Conservation (phyloP, 2,329 filamentous ascomycete species). For the Fusarium buxicola region DNA sequence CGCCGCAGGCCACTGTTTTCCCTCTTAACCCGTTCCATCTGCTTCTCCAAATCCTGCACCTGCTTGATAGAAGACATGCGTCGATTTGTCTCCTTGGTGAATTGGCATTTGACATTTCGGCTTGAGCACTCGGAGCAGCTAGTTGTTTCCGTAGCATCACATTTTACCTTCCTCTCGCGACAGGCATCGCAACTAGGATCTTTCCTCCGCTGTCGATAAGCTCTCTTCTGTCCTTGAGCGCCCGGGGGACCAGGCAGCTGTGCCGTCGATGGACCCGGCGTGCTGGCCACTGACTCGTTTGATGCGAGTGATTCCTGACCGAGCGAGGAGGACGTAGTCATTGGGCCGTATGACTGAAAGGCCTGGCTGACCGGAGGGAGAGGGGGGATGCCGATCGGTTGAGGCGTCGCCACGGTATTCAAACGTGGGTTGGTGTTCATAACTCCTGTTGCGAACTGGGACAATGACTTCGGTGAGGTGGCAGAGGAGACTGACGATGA, state of each 20-base stretch:
- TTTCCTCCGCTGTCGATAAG: conserved; percentile 93
- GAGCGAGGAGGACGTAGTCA: conserved; percentile 61
- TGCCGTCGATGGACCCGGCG: conserved; percentile 57
- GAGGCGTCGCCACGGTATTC: conserved; percentile 61
- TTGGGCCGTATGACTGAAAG: conserved; percentile 66
- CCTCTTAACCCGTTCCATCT: conserved; percentile 82
- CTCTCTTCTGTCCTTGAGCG: conserved; percentile 82
- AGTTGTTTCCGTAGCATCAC: conserved; percentile 94
- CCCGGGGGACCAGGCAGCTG: conserved; percentile 57
- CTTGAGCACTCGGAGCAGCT: conserved; percentile 98
- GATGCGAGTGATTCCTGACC: conserved; percentile 72
- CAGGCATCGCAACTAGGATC: conserved; percentile 98
- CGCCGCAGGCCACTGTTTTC: conserved; percentile 82
- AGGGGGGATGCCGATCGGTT: conserved; percentile 65
- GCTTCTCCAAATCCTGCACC: conserved; percentile 95
- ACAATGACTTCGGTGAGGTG: conserved; percentile 67
- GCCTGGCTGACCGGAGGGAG: conserved; percentile 60
- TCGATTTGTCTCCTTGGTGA: conserved; percentile 98
- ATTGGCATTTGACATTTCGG: conserved; percentile 96
- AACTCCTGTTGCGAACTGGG: conserved; percentile 63
- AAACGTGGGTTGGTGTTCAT: conserved; percentile 65
- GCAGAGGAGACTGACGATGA: conserved; percentile 73
- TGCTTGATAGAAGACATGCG: conserved; percentile 99
- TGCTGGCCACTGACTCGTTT: conserved; percentile 67
- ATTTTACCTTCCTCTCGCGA: conserved; percentile 86